Conservation (phyloP, 2,329 filamentous ascomycete species). For the Cordyceps tenuipes region DNA sequence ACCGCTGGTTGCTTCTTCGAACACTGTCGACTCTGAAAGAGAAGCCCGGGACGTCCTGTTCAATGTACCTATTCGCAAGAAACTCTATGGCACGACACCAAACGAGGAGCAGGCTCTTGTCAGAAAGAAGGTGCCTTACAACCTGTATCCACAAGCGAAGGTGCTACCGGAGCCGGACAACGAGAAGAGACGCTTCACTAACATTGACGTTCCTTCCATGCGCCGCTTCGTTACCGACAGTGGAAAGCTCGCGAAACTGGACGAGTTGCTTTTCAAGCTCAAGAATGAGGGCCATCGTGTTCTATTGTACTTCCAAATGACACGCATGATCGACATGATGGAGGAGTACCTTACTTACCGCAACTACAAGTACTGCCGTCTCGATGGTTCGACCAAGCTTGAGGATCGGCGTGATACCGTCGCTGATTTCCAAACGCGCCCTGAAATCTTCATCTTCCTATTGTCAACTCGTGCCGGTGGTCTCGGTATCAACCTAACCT, state of each 20-base stretch:
- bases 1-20: constrained; percentile 72
- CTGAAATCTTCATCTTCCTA: constrained; percentile 95
- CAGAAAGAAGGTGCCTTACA: constrained; percentile 59
- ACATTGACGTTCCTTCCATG: constrained; percentile 93
- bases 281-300: constrained; percentile 92
- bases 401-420: constrained; percentile 96
- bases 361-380: constrained; percentile 96
- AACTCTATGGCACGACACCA: constrained; percentile 58
- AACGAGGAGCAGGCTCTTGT: constrained; percentile 67
- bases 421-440: constrained; percentile 87
- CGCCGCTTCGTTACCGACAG: constrained; percentile 95
- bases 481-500: constrained; percentile 93
- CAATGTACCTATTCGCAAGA: constrained; percentile 65
- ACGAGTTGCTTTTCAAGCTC: constrained; percentile 76
- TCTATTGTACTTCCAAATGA: constrained; percentile 99
- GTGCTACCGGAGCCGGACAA: constrained; percentile 73
- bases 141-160: constrained; percentile 52
- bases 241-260: constrained; percentile 87
- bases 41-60: constrained; percentile 73
- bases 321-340: constrained; percentile 98
- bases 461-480: constrained; percentile 94
- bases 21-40: constrained; percentile 52
- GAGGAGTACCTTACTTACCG: constrained; percentile 98
- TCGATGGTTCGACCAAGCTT: constrained; percentile 94
- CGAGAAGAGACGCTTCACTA: constrained; percentile 75